Evolutionary conservation across 139 green algal genomes (phyloP).

Genomic region (Coelastrella sp.): DNA sequence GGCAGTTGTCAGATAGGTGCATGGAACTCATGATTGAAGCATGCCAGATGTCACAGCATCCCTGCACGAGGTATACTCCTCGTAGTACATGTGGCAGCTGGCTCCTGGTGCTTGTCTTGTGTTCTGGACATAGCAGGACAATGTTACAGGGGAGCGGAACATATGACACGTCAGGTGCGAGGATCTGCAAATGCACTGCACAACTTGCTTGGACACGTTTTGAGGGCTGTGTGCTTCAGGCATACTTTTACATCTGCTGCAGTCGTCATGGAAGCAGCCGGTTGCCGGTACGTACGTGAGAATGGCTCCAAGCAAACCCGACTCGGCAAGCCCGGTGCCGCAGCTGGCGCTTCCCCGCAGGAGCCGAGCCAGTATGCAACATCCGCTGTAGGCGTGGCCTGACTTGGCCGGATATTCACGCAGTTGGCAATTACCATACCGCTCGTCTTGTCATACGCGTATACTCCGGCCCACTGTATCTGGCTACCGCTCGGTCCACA

Average conservation of each 20-base stretch:
- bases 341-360: background rate
- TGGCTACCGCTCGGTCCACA: conserved; percentile 2
- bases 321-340: background rate
- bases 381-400: background rate
- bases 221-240: background rate
- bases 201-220: too few relatives aligned
- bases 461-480: conserved; percentile 23
- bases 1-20: background rate
- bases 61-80: too few relatives aligned
- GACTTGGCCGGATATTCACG: background rate
- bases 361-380: background rate
- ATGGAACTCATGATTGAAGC: too few relatives aligned
- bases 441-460: conserved; percentile 18
- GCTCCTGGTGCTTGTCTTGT: too few relatives aligned
- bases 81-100: too few relatives aligned
- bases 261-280: too few relatives aligned
- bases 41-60: too few relatives aligned
- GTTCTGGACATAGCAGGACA: too few relatives aligned
- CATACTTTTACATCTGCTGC: too few relatives aligned
- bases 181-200: too few relatives aligned
- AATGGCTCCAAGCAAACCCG: background rate
- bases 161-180: too few relatives aligned
- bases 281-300: background rate
- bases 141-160: background rate
- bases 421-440: background rate